phyloP scores from a whole-genome alignment of 164 flowering plant genomes.

The Macadamia integrifolia region DNA sequence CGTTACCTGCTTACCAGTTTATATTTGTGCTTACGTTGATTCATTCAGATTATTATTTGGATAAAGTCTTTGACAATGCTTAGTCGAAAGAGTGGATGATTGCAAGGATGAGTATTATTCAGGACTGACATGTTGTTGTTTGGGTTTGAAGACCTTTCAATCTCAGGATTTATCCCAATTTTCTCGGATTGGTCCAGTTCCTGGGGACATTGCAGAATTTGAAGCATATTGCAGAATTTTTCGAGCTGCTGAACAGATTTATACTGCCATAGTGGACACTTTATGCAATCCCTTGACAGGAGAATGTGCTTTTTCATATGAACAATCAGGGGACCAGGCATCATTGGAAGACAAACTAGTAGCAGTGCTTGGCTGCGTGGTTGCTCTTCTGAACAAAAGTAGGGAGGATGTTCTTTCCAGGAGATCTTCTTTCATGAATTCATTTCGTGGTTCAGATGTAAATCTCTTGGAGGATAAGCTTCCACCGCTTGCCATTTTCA shows the following conservation, averaged over 20 bases:
- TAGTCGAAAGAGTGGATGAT: neutral
- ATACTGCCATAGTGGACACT: conserved; percentile 76
- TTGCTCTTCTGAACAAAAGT: conserved; percentile 80
- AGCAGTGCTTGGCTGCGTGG: conserved; percentile 78
- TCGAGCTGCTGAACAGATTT: conserved; percentile 81
- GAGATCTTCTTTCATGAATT: conserved; percentile 49
- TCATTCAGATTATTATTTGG: neutral
- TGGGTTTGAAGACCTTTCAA: conserved; percentile 34
- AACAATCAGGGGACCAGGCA: conserved; percentile 57
- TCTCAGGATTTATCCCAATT: conserved; percentile 45
- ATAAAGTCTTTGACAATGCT: neutral
- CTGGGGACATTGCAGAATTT: conserved; percentile 95
- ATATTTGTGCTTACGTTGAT: neutral
- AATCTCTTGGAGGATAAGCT: conserved; percentile 51
- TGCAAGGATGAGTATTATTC: neutral
- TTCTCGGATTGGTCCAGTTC: conserved; percentile 88
- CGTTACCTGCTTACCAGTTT: too few relatives aligned
- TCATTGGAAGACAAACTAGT: conserved; percentile 79
- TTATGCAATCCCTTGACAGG: conserved; percentile 90
- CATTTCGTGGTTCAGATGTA: conserved; percentile 37
- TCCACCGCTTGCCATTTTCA: conserved; percentile 84
- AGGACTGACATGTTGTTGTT: conserved; percentile 16
- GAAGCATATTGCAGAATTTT: conserved; percentile 98
- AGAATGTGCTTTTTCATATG: conserved; percentile 80
- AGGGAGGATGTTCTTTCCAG: conserved; percentile 84